A percentile compares a stretch with the other conserved stretches of the same genome.
Conservation (phyloP, 345 rosid genomes). For the Hypericum androsaemum region DNA sequence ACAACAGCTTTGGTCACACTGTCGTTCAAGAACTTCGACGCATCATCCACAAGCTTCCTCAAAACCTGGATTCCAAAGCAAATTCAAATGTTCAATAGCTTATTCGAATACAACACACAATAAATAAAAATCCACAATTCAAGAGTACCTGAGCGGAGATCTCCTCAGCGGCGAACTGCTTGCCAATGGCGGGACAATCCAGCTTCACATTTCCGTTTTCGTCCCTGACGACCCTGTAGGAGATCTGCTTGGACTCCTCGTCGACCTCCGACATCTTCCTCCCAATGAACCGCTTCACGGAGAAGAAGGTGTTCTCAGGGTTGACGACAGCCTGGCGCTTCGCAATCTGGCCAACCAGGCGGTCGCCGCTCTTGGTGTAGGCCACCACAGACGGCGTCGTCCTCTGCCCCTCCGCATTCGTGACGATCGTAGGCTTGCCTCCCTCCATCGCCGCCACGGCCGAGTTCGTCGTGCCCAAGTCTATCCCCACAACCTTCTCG, state of each 20-base stretch:
- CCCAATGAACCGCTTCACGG: slow-evolving; percentile 96
- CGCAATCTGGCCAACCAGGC: slow-evolving; percentile 96
- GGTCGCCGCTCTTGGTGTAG: slow-evolving; percentile 74
- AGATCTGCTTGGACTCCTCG: slow-evolving; percentile 92
- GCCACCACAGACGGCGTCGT: slow-evolving; percentile 98
- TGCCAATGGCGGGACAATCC: slow-evolving; percentile 85
- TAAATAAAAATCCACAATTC: not conserved
- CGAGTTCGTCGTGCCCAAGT: slow-evolving; percentile 92
- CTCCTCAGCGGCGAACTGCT: slow-evolving; percentile 94
- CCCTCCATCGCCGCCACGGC: slow-evolving; percentile 99
- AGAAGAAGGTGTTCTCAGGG: slow-evolving; percentile 95
- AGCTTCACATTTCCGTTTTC: slow-evolving; percentile 91
- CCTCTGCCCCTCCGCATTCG: slow-evolving; percentile 94
- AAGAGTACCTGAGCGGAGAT: slow-evolving; percentile 92
- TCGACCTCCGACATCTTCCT: slow-evolving; percentile 94
- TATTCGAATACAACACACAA: not conserved
- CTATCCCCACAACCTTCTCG: slow-evolving; percentile 95
- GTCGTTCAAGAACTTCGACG: slow-evolving; percentile 36
- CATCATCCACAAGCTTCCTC: slow-evolving; percentile 97
- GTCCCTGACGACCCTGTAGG: slow-evolving; percentile 74
- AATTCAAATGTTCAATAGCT: not conserved
- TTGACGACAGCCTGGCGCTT: slow-evolving; percentile 97
- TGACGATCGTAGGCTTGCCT: slow-evolving; percentile 92
- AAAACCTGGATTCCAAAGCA: slow-evolving; percentile 43
- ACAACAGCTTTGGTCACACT: slow-evolving; percentile 23